Conservation (phyloP, 208 protist species). For the Novymonas esmeraldas region DNA sequence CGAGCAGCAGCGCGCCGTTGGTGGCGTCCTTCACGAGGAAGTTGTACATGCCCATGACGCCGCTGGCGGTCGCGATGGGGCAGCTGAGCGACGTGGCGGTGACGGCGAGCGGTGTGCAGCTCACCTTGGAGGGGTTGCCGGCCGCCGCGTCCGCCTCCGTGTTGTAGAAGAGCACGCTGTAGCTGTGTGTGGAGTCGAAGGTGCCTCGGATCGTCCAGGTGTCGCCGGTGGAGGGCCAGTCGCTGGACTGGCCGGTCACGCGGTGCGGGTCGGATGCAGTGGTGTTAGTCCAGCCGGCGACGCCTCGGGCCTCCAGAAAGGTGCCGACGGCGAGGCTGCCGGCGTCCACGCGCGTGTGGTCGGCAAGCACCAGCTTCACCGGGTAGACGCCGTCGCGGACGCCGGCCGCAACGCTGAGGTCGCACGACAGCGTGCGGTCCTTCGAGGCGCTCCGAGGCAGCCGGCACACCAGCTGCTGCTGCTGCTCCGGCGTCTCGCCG, state of each 20-base stretch:
- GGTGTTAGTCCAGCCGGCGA: conserved; percentile 12
- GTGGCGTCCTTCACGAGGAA: conserved; percentile 32
- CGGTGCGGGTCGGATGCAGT: background rate
- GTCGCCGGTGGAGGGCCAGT: conserved; percentile 33
- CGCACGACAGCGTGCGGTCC: conserved; percentile 15
- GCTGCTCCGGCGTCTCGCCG: conserved; percentile 4
- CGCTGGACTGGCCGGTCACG: conserved; percentile 28
- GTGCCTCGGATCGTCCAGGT: conserved; percentile 32
- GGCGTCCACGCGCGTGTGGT: background rate
- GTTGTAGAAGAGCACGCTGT: conserved; percentile 48
- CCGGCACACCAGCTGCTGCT: conserved; percentile 6
- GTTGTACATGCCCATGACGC: conserved; percentile 42
- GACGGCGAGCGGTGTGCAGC: conserved; percentile 9
- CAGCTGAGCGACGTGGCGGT: conserved; percentile 29
- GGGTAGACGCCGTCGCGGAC: conserved; percentile 22
- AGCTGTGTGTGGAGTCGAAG: conserved; percentile 25
- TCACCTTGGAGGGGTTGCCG: conserved; percentile 9
- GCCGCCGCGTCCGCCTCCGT: background rate
- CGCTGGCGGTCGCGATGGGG: conserved; percentile 23
- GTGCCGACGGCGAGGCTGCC: conserved; percentile 22
- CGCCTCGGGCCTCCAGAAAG: background rate
- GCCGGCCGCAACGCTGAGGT: background rate
- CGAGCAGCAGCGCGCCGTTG: conserved; percentile 26
- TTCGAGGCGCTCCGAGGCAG: background rate
- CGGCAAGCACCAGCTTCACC: conserved; percentile 13